Base-by-base conservation (phyloP, 352 stramenopile species). In the Globisporangium abappressorium region DNA sequence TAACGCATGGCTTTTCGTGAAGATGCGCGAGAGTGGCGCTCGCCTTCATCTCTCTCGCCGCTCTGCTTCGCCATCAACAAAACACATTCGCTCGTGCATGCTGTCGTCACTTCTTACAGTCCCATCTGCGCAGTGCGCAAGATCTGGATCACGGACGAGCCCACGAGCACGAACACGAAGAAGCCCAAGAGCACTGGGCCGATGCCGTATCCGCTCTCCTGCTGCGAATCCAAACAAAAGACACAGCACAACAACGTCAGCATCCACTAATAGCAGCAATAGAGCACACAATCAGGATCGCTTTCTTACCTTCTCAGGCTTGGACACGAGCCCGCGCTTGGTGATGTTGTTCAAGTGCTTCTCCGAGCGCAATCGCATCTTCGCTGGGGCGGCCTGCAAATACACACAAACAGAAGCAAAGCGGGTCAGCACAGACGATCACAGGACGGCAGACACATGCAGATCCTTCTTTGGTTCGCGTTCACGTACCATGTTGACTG, bases 311-410 rank as follows among this genome's bases (percentile, higher is more conserved):
- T 93, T 91, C 49, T 90, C 77, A 1, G 84, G 75, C 75, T 93
- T 82, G 36, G 82, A 84, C n/a, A 96, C 85, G 15, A 82, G 72
- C 0, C 88, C 88, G 28, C 88, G 86, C 80, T 96, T 94, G 56
- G 86, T 96, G 80, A 96, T 94, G 76, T 96, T 96, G 69, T 73
- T 70, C 70, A 84, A 73, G 79, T 96, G 88, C 80, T 96, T 96
- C 66, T 94, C 86, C 22, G 82, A 94, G 76, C 88, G 88, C 64
- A 96, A 69, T 69, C 88, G 82, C 78, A 94, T 92, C 76, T 94
- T 94, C 57, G 86, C 82, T 57, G 88, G 86, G 57, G 81, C 80
- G 18, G 85, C 83, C 80, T 88, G 55, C 22, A 57, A 65, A 38
- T 34, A 51, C 43, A 51, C 51, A 62, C 36, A 51, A 34, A 59